Base-by-base conservation (phyloP, 768 basidiomycete genomes). In the Hygrocybe punicea region DNA sequence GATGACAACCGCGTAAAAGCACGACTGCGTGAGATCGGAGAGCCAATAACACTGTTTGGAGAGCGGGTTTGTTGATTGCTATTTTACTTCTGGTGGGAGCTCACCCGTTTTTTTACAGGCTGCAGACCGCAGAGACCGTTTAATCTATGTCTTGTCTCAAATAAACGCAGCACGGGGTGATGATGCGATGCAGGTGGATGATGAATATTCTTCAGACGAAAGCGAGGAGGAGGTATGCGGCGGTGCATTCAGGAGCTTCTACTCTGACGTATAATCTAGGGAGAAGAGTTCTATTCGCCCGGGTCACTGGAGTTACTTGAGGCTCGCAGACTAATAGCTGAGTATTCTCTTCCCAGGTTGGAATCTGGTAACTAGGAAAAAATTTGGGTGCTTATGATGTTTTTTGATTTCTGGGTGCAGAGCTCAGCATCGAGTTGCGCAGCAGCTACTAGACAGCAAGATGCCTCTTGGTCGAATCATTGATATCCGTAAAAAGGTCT, bases 11-110 rank as follows among this genome's bases (percentile, higher is more conserved):
- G 89, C 62, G 97, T 99, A 65, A 89, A 89, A 68, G 85, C 87
- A 37, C 81, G 91, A 56, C 78, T 99, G 57, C 80, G 97, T 56
- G 93, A 96, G 74, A 86, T 97, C 63, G 95, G 93, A 37, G 93
- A 99, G 70, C 97, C 97, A 37, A 95, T 98, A 66, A 98, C 95
- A 5, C 80, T 98, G 24, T 99, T 98, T 64, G 97, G 95, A 61
- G 97, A 98, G 82, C 86, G 93, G 58, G 94, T 97, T 67, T 71
- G 92, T 84, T 55, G 10, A n/a, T 2, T 34, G 35, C 50, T 11
- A 47, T 13, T 34, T 42, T 45, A 40, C 29, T 52, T 35, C 48
- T 42, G 48, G 40, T 54, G 49, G 57, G 17, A 21, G 45, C 24
- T 33, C 10, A 19, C 1, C 34, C 16, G 2, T 29, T 5, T 58